Conservation (phyloP, 2,329 filamentous ascomycete genomes). For the Pseudogymnoascus pannorum region DNA sequence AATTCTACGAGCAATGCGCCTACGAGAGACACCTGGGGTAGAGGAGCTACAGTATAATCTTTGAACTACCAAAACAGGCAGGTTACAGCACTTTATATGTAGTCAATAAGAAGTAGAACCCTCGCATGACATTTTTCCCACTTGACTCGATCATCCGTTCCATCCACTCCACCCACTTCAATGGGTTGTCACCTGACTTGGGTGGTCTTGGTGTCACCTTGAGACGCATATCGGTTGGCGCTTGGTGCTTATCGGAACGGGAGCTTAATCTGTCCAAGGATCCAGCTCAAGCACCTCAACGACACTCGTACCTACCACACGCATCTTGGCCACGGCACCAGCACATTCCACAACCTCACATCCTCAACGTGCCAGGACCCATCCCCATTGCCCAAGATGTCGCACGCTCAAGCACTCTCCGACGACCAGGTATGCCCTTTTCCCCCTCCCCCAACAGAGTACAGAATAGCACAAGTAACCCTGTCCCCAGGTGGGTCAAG, state of each 20-base stretch:
- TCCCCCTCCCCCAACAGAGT: conserved; percentile 10
- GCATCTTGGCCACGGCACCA: conserved; percentile 6
- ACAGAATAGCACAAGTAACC: conserved; percentile 10
- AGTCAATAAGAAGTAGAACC: not conserved
- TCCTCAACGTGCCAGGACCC: conserved; percentile 11
- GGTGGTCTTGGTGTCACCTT: not conserved
- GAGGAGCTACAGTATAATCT: not conserved
- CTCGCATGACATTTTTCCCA: conserved; percentile 1
- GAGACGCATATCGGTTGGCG: conserved; percentile 8
- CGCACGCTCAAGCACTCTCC: conserved; percentile 87
- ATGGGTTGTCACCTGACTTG: not conserved
- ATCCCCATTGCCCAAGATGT: conserved; percentile 58
- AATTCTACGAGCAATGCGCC: not conserved
- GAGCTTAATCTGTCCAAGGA: conserved; percentile 10
- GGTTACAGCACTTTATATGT: not conserved
- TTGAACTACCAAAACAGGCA: not conserved
- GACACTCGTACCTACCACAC: conserved; percentile 2
- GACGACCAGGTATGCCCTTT: conserved; percentile 74
- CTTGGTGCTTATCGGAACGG: conserved; percentile 10
- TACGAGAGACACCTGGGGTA: too few relatives aligned
- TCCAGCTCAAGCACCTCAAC: conserved; percentile 4
- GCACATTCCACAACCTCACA: not conserved
- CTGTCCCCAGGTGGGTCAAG: conserved; percentile 73
- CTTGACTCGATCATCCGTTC: not conserved
- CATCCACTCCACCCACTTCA: not conserved